Conservation (phyloP, 305 asterid species). For the Fraxinus sp. region DNA sequence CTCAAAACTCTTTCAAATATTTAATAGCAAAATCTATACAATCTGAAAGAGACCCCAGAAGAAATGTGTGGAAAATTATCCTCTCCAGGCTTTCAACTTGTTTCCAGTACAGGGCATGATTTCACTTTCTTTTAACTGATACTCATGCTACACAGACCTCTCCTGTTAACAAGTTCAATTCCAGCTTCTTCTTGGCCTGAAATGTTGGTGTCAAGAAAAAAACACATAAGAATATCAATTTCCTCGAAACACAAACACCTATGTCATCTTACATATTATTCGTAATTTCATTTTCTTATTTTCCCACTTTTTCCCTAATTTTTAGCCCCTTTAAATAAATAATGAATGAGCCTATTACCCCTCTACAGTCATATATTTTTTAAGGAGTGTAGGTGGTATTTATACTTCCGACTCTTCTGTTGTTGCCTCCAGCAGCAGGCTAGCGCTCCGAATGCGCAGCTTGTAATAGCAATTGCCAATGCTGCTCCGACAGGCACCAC, state of each 20-base stretch:
- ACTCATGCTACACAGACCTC: constrained; percentile 26
- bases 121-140: constrained; percentile 24
- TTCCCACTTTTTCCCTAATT: not conserved
- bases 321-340: not conserved
- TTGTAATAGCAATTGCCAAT: constrained; percentile 76
- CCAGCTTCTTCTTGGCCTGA: constrained; percentile 84
- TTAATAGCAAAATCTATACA: constrained; percentile 29
- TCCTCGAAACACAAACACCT: constrained; percentile 35
- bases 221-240: constrained; percentile 41
- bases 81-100: constrained; percentile 21
- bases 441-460: constrained; percentile 93
- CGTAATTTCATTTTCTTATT: constrained; percentile 10
- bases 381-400: constrained; percentile 62
- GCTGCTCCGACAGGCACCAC: constrained; percentile 92
- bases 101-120: constrained; percentile 21
- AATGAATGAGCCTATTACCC: constrained; percentile 17
- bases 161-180: constrained; percentile 43
- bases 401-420: constrained; percentile 88
- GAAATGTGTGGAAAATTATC: not conserved
- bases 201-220: constrained; percentile 37
- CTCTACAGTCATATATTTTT: constrained; percentile 60
- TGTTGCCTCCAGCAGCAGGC: constrained; percentile 92
- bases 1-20: constrained; percentile 12
- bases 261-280: constrained; percentile 13
- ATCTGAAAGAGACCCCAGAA: constrained; percentile 22